A percentile compares a stretch with the other conserved stretches of the same genome.
These are phyloP conservation scores for Skeletonema grethae DNA, from an alignment of 108 stramenopile genomes.

Conservation along the genomic window DNA sequence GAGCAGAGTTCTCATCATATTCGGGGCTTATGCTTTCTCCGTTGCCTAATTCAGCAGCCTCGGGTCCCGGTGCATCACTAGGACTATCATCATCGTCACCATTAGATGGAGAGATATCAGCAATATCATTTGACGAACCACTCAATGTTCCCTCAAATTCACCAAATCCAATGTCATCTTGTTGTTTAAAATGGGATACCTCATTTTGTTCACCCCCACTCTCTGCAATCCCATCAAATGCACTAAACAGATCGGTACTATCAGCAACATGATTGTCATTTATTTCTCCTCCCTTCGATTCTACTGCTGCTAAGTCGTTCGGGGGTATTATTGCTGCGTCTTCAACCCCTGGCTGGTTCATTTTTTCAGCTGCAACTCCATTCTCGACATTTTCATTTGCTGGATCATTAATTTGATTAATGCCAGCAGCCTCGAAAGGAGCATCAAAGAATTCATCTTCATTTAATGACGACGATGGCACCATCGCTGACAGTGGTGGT, in stretches of 20 bases:
- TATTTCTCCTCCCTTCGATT: not conserved
- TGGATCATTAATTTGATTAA: no score
- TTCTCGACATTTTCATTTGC: not conserved
- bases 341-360: not conserved
- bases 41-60: not conserved
- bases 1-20: not conserved
- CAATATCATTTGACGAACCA: not conserved
- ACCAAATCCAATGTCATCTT: not conserved
- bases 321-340: not conserved
- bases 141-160: not conserved
- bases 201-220: not conserved
- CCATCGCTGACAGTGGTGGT: not conserved
- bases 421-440: not conserved
- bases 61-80: not conserved
- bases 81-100: not conserved
- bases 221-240: conserved; percentile 2
- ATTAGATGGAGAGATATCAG: not conserved
- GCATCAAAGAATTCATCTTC: not conserved
- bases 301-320: not conserved
- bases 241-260: not conserved
- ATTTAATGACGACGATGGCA: not conserved
- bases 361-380: not conserved
- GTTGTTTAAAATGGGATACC: not conserved
- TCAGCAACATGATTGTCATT: not conserved
- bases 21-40: not conserved